phyloP scores from a whole-genome alignment of 768 basidiomycete species.

The Mycena capillaripes region DNA sequence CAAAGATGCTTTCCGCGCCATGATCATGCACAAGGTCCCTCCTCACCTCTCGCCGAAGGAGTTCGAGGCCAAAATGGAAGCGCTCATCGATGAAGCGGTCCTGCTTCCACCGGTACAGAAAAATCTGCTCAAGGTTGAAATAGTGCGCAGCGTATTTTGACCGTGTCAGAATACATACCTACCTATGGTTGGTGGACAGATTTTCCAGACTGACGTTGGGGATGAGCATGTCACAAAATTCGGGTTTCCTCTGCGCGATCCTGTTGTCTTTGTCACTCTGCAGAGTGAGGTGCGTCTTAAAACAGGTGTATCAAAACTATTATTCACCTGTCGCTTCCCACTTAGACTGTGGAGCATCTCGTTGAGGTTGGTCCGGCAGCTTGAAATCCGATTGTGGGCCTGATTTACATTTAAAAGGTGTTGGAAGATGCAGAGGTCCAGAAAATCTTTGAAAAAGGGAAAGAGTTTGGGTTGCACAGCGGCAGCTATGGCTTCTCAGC shows the following conservation, averaged over 20 bases:
- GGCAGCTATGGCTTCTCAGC: background rate
- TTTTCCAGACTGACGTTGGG: background rate
- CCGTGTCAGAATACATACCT: background rate
- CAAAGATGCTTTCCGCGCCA: background rate
- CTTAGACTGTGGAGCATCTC: background rate
- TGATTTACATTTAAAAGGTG: background rate
- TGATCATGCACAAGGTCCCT: background rate
- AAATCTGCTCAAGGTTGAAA: background rate
- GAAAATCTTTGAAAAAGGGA: background rate
- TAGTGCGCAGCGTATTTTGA: background rate
- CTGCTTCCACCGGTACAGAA: background rate
- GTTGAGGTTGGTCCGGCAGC: background rate
- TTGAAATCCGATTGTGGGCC: background rate
- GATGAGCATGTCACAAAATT: background rate
- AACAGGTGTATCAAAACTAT: background rate
- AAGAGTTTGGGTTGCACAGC: background rate
- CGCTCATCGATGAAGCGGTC: background rate
- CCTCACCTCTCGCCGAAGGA: background rate
- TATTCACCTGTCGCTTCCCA: background rate
- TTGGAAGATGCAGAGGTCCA: background rate
- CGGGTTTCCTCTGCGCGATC: background rate
- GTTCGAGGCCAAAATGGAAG: background rate
- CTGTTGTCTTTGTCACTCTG: background rate
- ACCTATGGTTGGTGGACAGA: background rate
- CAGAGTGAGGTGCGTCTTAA: background rate